Conservation (phyloP, 768 basidiomycete genomes). For the Phlebiopsis flavidoalba region DNA sequence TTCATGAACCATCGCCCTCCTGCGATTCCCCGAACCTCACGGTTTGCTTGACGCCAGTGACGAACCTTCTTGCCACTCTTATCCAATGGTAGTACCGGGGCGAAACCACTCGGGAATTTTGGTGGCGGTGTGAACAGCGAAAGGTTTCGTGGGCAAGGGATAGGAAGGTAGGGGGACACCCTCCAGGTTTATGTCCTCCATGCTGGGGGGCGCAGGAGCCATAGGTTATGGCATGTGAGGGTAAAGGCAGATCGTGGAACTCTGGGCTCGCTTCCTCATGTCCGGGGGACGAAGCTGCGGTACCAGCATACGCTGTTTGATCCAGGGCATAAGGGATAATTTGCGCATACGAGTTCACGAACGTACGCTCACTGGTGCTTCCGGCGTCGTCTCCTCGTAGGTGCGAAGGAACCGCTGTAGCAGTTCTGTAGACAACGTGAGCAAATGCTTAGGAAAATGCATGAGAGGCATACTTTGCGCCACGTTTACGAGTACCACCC, state of each 20-base stretch:
- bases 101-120: slow-evolving; percentile 72
- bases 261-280: slow-evolving; percentile 35
- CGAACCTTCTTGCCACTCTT: slow-evolving; percentile 56
- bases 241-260: slow-evolving; percentile 17
- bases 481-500: slow-evolving; percentile 23
- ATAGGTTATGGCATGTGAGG: slow-evolving; percentile 8
- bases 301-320: slow-evolving; percentile 52
- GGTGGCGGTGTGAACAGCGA: slow-evolving; percentile 75
- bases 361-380: slow-evolving; percentile 58
- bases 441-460: background rate
- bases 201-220: background rate
- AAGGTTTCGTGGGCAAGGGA: slow-evolving; percentile 77
- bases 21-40: slow-evolving; percentile 78
- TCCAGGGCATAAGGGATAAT: background rate
- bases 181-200: slow-evolving; percentile 50
- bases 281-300: slow-evolving; percentile 68
- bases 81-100: slow-evolving; percentile 62
- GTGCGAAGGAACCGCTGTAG: slow-evolving; percentile 14
- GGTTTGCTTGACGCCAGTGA: slow-evolving; percentile 68
- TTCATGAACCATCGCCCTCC: slow-evolving; percentile 79
- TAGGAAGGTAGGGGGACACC: slow-evolving; percentile 64
- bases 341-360: background rate
- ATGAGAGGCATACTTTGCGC: slow-evolving; percentile 20
- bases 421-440: slow-evolving; percentile 12
- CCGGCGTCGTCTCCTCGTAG: slow-evolving; percentile 44